Evolutionary conservation across 2,329 filamentous ascomycete species (phyloP).

Genomic region (Sclerotinia borealis): DNA sequence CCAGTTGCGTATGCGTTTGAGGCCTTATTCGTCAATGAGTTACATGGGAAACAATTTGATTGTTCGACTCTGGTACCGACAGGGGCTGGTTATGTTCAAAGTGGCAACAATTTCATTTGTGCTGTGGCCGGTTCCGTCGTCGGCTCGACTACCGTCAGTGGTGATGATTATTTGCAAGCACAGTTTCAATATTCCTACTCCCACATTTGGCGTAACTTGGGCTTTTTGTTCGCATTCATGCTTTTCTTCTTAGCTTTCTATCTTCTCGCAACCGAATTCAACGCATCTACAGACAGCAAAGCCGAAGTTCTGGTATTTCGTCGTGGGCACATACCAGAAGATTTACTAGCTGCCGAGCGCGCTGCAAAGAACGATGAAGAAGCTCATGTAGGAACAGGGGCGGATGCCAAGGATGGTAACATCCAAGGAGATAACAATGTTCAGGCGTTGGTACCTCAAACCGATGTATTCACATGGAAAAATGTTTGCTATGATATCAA

Average conservation of each 20-base stretch:
- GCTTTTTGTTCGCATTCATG: conserved; percentile 62
- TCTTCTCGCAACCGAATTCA: conserved; percentile 57
- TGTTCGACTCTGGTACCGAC: conserved; percentile 34
- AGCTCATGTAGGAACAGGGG: conserved; percentile 9
- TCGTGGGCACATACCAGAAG: conserved; percentile 42
- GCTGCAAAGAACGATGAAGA: conserved; percentile 28
- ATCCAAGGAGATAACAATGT: conserved; percentile 24
- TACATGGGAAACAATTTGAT: conserved; percentile 72
- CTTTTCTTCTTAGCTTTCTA: conserved; percentile 57
- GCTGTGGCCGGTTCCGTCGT: conserved; percentile 50
- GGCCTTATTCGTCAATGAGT: conserved; percentile 77
- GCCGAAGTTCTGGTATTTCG: conserved; percentile 73
- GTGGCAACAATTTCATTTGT: conserved; percentile 42
- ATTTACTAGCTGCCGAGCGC: conserved; percentile 37
- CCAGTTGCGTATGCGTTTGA: conserved; percentile 72
- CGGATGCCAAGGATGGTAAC: conserved; percentile 15
- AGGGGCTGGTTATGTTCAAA: conserved; percentile 40
- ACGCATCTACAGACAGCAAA: conserved; percentile 62
- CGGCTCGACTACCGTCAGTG: conserved; percentile 48
- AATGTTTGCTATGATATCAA: conserved; percentile 66
- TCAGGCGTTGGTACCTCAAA: conserved; percentile 27
- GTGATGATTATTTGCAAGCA: conserved; percentile 50
- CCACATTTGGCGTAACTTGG: conserved; percentile 48
- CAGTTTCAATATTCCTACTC: conserved; percentile 52
- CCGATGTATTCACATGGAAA: conserved; percentile 32